Conservation (phyloP, 495 filamentous ascomycete species). For the Xylaria bambusicola region DNA sequence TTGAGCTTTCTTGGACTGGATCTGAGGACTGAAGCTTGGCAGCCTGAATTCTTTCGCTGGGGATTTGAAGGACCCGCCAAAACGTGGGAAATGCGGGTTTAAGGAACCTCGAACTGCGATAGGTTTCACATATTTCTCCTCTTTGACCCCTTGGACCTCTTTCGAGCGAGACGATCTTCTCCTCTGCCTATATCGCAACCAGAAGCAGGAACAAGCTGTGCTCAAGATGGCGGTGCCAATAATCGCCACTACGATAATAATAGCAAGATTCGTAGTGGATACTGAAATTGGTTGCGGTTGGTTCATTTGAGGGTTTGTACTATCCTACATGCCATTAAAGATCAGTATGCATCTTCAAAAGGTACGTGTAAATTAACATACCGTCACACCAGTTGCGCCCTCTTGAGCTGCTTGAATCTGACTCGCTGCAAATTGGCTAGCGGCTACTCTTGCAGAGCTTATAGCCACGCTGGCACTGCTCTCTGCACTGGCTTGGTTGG, state of each 20-base stretch:
- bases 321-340: constrained; percentile 21
- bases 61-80: constrained; percentile 23
- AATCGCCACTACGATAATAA: constrained; percentile 35
- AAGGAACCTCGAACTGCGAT: constrained; percentile 25
- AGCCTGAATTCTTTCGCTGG: constrained; percentile 30
- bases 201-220: constrained; percentile 32
- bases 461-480: constrained; percentile 29
- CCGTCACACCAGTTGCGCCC: constrained; percentile 34
- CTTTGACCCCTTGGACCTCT: constrained; percentile 11
- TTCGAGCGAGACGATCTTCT: constrained; percentile 23
- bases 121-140: constrained; percentile 18
- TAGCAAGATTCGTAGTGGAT: constrained; percentile 40
- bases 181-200: constrained; percentile 36
- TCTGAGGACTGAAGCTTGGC: constrained; percentile 22
- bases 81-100: constrained; percentile 28
- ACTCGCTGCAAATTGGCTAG: constrained; percentile 38
- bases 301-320: constrained; percentile 33
- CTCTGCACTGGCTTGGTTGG: constrained; percentile 22
- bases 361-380: constrained; percentile 19
- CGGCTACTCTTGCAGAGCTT: constrained; percentile 24
- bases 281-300: constrained; percentile 37
- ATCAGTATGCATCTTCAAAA: not conserved
- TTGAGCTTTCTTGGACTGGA: constrained; percentile 23
- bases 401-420: constrained; percentile 38
- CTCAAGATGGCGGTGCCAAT: constrained; percentile 44